Conservation (phyloP, 768 basidiomycete species). For the Pisolithus sp. region DNA sequence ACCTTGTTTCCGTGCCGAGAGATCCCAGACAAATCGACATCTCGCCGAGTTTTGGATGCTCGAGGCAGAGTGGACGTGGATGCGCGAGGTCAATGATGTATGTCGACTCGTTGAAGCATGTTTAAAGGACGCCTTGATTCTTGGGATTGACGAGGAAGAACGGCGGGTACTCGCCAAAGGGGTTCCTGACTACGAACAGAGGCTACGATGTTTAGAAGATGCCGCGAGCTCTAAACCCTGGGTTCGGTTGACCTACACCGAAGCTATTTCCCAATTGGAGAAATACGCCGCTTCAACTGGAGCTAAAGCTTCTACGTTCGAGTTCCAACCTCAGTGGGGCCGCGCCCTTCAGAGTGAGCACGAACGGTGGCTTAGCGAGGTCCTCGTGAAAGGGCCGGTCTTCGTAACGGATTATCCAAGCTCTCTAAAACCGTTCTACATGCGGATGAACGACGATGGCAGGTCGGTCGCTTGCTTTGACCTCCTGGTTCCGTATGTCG, state of each 20-base stretch:
- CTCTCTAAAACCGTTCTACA: slow-evolving; percentile 89
- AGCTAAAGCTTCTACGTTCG: slow-evolving; percentile 34
- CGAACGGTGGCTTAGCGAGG: slow-evolving; percentile 83
- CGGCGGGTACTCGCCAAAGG: slow-evolving; percentile 28
- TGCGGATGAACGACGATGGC: slow-evolving; percentile 61
- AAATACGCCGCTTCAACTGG: slow-evolving; percentile 24
- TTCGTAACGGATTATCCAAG: slow-evolving; percentile 91
- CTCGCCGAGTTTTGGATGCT: slow-evolving; percentile 99
- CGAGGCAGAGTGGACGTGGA: slow-evolving; percentile 86
- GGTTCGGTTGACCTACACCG: slow-evolving; percentile 70
- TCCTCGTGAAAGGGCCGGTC: slow-evolving; percentile 62
- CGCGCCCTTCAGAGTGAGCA: slow-evolving; percentile 78
- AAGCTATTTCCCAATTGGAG: slow-evolving; percentile 60
- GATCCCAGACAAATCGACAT: slow-evolving; percentile 82
- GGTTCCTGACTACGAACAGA: slow-evolving; percentile 27
- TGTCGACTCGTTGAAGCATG: slow-evolving; percentile 52
- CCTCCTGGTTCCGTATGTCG: slow-evolving; percentile 78
- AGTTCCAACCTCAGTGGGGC: slow-evolving; percentile 61
- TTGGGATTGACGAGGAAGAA: slow-evolving; percentile 30
- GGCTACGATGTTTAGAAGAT: slow-evolving; percentile 29
- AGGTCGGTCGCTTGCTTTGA: slow-evolving; percentile 92
- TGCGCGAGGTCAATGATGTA: slow-evolving; percentile 39
- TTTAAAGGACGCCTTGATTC: slow-evolving; percentile 37
- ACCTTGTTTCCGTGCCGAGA: slow-evolving; percentile 93
- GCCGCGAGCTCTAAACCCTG: slow-evolving; percentile 43